Evolutionary conservation across 2,329 filamentous ascomycete species (phyloP).

Genomic region (Fusarium zealandicum): DNA sequence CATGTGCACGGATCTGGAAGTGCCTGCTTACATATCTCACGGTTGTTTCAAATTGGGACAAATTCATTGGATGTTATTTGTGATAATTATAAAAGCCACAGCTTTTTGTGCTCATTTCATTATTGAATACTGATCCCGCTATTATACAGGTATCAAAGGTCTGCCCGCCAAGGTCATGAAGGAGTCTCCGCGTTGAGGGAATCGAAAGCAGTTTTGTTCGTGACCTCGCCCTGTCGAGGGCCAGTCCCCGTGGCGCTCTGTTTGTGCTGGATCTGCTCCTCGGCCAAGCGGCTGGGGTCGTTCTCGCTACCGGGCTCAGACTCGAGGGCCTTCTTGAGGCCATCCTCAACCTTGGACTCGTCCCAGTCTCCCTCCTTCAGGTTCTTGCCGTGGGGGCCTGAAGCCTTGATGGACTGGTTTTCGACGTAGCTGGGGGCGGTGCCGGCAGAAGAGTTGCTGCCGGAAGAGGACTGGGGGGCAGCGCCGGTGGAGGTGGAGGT

Average conservation of each 20-base stretch:
- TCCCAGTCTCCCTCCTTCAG: conserved; percentile 49
- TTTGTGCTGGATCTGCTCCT: conserved; percentile 49
- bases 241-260: conserved; percentile 35
- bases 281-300: conserved; percentile 56
- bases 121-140: conserved; percentile 15
- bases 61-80: too few species aligned
- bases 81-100: too few species aligned
- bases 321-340: conserved; percentile 49
- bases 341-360: conserved; percentile 45
- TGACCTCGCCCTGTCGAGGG: conserved; percentile 38
- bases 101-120: conserved; percentile 29
- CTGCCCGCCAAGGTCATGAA: conserved; percentile 31
- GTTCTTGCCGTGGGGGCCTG: conserved; percentile 54
- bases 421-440: conserved; percentile 51
- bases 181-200: conserved; percentile 40
- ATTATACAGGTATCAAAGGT: not conserved
- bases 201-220: conserved; percentile 44
- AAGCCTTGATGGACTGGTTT: conserved; percentile 43
- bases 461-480: conserved; percentile 9
- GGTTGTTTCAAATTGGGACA: too few species aligned
- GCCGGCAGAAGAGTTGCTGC: conserved; percentile 25
- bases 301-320: conserved; percentile 55
- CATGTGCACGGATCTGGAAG: too few species aligned
- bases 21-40: too few species aligned
- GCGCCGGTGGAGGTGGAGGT: conserved; percentile 7